Evolutionary conservation across 805 yeast genomes (phyloP).

Genomic region (Ascoidea tarda): DNA sequence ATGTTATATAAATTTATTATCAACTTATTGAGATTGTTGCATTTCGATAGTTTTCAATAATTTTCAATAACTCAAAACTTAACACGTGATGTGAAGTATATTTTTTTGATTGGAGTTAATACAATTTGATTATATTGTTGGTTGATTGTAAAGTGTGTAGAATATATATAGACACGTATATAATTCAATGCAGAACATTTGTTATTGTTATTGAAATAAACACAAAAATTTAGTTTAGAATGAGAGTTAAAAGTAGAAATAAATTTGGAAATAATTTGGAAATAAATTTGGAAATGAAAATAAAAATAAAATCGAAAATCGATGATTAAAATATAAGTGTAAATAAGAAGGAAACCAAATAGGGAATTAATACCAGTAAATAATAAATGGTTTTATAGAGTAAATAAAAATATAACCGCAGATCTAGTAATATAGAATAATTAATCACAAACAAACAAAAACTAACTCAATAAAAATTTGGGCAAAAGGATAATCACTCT

Average conservation of each 20-base stretch:
- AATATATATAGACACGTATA: too few species aligned
- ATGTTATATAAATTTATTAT: not conserved
- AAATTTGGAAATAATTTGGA: too few species aligned
- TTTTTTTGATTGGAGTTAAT: not conserved
- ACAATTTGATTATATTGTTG: not conserved
- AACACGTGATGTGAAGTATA: not conserved
- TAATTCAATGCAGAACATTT: too few species aligned
- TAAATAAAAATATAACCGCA: not conserved
- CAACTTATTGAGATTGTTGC: not conserved
- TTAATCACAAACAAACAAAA: not conserved
- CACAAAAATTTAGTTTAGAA: too few species aligned
- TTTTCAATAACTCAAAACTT: not conserved
- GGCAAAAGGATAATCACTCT: not conserved
- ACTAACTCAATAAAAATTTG: not conserved
- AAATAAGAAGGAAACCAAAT: too few species aligned
- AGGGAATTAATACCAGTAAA: too few species aligned
- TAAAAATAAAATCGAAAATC: too few species aligned
- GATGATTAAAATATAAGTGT: too few species aligned
- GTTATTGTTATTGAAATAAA: too few species aligned
- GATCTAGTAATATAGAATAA: not conserved
- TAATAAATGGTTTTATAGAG: not conserved
- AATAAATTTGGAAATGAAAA: too few species aligned
- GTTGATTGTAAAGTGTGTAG: too few species aligned
- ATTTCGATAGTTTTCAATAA: not conserved
- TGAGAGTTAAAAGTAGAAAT: too few species aligned